Base-by-base conservation (phyloP, 2,329 filamentous ascomycete species). In the Alternaria arbusti region DNA sequence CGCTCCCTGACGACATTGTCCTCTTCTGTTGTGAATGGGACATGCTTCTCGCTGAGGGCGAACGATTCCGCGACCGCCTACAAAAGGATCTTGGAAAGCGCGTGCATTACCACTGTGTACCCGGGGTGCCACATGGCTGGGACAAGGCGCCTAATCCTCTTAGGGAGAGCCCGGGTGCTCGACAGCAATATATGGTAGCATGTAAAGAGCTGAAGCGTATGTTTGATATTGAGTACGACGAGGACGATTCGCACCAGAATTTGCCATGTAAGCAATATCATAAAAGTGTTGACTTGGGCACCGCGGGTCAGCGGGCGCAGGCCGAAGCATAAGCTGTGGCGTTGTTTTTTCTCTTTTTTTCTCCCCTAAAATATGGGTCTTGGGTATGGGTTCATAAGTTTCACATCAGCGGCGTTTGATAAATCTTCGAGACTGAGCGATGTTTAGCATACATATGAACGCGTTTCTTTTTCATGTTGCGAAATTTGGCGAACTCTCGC, bases 1-100 rank as follows among this genome's bases (percentile, higher is more conserved):
- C 82, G 2, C 75, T 90, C 1, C 88, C 88, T 0, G 80, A 85
- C n/a, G 85, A 89, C 61, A 85, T 90, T 50, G 87, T 88, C 61
- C 78, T 90, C 68, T 88, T 86, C 72, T 86, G 87, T 46, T 90
- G 88, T 74, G 88, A 90, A 73, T 90, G 86, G 86, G 88, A 90
- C 72, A 90, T 90, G 88, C 79, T 90, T 13, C 81, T 89, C n/a
- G 84, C 84, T 13, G 88, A 90, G 73, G 88, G 86, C 6, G 81
- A 90, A 63, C 82, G 83, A 5, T 90, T 94, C 66, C 85, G 87
- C 11, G 83, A 88, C 55, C 83, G 90, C 20, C 76, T 93, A 9
- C 76, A 82, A 51, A 74, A 78, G 1, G 81, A 82, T 1, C 76
- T 88, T 6, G 81, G 81, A 23, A 90, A 89, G 78, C 82, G 83